These are phyloP conservation scores for Staphylotrichum longicolle DNA, from an alignment of 495 filamentous ascomycete species.

Conservation along the genomic window DNA sequence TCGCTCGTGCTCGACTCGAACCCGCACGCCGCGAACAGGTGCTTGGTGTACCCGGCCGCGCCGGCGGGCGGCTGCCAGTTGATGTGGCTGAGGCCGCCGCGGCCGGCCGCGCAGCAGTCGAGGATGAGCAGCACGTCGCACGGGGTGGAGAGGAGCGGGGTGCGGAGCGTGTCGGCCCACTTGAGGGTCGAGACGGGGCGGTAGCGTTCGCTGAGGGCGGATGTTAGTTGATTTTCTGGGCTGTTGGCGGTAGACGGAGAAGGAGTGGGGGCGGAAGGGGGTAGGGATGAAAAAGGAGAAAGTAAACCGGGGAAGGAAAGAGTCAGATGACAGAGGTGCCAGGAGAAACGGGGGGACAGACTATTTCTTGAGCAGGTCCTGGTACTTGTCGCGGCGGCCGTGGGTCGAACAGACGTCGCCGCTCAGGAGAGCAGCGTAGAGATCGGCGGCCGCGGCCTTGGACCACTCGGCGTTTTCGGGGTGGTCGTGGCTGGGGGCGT, in stretches of 20 bases:
- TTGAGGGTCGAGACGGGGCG: slow-evolving; percentile 31
- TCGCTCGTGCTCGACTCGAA: slow-evolving; percentile 38
- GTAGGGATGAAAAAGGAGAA: neutral
- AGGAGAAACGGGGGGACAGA: slow-evolving; percentile 17
- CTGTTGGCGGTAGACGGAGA: neutral
- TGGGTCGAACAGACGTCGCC: slow-evolving; percentile 22
- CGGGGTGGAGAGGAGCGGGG: slow-evolving; percentile 28
- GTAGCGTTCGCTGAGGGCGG: slow-evolving; percentile 32
- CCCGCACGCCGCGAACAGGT: slow-evolving; percentile 38
- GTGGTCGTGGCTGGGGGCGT: slow-evolving; percentile 32
- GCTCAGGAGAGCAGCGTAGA: slow-evolving; percentile 31
- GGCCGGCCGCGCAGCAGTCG: slow-evolving; percentile 40
- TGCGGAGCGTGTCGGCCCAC: slow-evolving; percentile 30
- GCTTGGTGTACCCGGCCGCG: slow-evolving; percentile 34
- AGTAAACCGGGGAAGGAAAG: neutral
- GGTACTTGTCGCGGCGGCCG: slow-evolving; percentile 15
- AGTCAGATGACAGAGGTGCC: neutral
- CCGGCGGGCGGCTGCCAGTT: slow-evolving; percentile 26
- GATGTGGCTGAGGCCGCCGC: slow-evolving; percentile 28
- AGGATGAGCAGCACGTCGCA: slow-evolving; percentile 36
- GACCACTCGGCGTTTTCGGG: slow-evolving; percentile 32
- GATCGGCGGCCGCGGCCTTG: slow-evolving; percentile 34
- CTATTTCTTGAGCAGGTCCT: slow-evolving; percentile 36
- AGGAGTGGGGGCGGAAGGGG: neutral
- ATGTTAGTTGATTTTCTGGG: no score